Percentiles rank a stretch among this genome's conserved stretches.
Evolutionary conservation across 1,284 basidiomycete genomes (phyloP).

Genomic region (Sutorius eximius): DNA sequence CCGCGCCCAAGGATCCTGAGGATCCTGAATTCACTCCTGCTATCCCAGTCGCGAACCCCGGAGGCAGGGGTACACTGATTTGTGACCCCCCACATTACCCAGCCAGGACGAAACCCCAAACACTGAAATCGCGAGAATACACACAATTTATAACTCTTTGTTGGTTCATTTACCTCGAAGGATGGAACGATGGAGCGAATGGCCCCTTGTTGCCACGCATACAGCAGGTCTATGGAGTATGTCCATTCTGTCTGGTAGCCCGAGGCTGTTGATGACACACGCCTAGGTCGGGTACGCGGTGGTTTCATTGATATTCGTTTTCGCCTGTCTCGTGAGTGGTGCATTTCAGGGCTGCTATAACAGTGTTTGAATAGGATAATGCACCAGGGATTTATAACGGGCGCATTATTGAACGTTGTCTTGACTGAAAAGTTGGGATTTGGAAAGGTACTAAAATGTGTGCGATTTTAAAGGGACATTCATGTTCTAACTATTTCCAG

Average conservation of each 20-base stretch:
- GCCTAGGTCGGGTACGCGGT: slow-evolving; percentile 19
- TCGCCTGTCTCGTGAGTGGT: slow-evolving; percentile 27
- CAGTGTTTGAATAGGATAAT: not conserved
- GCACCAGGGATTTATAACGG: slow-evolving; percentile 26
- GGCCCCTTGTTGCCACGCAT: slow-evolving; percentile 32
- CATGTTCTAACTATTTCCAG: slow-evolving; percentile 5
- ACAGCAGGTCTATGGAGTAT: slow-evolving; percentile 25
- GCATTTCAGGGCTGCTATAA: not conserved
- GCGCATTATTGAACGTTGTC: slow-evolving; percentile 27
- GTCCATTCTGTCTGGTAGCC: not conserved
- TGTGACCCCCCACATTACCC: not conserved
- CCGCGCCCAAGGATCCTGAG: slow-evolving; percentile 1
- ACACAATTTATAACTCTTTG: slow-evolving; percentile 25
- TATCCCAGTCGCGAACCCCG: not conserved
- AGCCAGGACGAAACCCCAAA: not conserved
- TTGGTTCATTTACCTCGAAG: slow-evolving; percentile 24
- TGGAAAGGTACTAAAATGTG: slow-evolving; percentile 25
- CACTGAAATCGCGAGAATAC: slow-evolving; percentile 17
- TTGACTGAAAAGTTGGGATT: slow-evolving; percentile 27
- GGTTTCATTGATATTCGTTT: slow-evolving; percentile 31
- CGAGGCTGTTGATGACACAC: not conserved
- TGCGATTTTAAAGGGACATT: not conserved
- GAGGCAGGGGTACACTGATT: not conserved
- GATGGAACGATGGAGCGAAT: slow-evolving; percentile 24
- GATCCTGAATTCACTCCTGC: not conserved